These are phyloP conservation scores for Cercophora scortea DNA, from an alignment of 495 filamentous ascomycete genomes.

Conservation along the genomic window DNA sequence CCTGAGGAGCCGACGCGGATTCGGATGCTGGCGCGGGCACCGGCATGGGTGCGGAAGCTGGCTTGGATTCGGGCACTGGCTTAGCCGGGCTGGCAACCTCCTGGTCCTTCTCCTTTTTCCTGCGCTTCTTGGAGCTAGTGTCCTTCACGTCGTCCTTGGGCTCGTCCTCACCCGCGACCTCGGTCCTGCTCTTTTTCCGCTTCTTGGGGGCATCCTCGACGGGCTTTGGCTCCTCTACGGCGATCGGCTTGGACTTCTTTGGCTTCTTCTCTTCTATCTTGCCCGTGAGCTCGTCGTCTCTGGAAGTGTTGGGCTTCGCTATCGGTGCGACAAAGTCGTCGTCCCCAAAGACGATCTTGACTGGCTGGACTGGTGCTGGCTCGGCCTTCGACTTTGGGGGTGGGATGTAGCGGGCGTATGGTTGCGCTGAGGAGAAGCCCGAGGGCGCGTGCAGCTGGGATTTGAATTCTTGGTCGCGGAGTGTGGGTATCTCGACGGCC, in stretches of 20 bases:
- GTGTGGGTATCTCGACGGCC: too few relatives aligned
- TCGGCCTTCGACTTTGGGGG: not conserved
- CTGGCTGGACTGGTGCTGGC: conserved; percentile 7
- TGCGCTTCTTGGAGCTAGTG: not conserved
- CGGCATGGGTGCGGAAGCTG: not conserved
- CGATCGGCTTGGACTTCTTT: not conserved
- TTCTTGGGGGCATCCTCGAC: not conserved
- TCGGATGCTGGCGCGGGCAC: not conserved
- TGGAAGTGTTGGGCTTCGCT: conserved; percentile 2
- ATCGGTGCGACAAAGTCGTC: conserved; percentile 13
- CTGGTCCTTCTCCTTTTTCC: conserved; percentile 1
- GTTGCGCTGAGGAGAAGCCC: conserved; percentile 5
- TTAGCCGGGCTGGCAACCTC: not conserved
- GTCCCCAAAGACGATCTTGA: conserved; percentile 20
- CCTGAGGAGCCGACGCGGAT: not conserved
- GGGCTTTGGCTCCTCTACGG: not conserved
- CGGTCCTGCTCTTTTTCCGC: conserved; percentile 6
- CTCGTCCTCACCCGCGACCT: not conserved
- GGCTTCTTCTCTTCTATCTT: conserved; percentile 2
- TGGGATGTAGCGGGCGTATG: conserved; percentile 34
- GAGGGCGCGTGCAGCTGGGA: not conserved
- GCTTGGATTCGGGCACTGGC: not conserved
- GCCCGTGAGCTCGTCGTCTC: conserved; percentile 7
- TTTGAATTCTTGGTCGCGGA: not conserved
- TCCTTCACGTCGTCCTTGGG: not conserved